A percentile compares a stretch with the other conserved stretches of the same genome.
Evolutionary conservation across 129 eudicot genomes (phyloP).

Genomic region (Smallanthus sonchifolius): DNA sequence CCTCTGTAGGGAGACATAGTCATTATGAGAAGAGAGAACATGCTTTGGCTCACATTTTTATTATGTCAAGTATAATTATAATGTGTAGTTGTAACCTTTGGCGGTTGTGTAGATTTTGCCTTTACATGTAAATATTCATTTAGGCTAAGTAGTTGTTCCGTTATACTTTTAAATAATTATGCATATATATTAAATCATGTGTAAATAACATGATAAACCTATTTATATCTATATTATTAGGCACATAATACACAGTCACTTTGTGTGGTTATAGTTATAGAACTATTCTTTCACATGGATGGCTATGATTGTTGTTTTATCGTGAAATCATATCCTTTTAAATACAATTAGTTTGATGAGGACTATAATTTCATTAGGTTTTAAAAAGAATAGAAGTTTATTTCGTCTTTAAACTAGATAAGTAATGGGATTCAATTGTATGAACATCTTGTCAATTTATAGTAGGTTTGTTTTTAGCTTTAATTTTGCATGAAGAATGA

Average conservation of each 20-base stretch:
- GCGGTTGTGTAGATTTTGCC: not conserved
- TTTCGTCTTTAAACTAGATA: slow-evolving; percentile 5
- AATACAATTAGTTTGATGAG: not conserved
- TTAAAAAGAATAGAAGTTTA: not conserved
- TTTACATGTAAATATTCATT: not conserved
- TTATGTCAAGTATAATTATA: not conserved
- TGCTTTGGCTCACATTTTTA: not conserved
- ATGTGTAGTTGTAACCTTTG: not conserved
- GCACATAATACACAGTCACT: not conserved
- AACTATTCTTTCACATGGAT: too few species aligned
- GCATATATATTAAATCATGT: not conserved
- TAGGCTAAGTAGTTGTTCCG: not conserved
- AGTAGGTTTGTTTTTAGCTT: not conserved
- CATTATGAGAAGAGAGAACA: not conserved
- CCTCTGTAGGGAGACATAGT: not conserved
- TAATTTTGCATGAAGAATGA: slow-evolving; percentile 2
- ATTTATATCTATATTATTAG: not conserved
- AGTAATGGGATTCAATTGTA: not conserved
- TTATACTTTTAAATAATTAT: not conserved
- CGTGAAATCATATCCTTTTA: not conserved
- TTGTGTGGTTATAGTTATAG: not conserved
- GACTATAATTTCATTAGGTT: not conserved
- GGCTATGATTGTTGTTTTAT: too few species aligned
- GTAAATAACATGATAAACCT: not conserved
- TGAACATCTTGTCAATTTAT: too few species aligned